Evolutionary conservation across 2,329 filamentous ascomycete species (phyloP).

Genomic region (Ustulina deusta): DNA sequence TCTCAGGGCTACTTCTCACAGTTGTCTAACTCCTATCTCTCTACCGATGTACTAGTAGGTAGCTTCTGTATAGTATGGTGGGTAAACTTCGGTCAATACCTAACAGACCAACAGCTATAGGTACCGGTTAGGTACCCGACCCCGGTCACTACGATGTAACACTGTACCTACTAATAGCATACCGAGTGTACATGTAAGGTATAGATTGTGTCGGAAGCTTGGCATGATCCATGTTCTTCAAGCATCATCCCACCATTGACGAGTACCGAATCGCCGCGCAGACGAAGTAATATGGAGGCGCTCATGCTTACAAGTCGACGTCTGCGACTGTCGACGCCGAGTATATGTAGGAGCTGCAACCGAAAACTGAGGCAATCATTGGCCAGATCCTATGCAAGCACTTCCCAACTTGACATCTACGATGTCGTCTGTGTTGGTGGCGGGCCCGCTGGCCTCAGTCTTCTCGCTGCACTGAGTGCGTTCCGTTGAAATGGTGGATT

Average conservation of each 20-base stretch:
- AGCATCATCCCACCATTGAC: constrained; percentile 23
- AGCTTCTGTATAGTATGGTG: not conserved
- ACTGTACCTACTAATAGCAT: no score
- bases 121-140: not conserved
- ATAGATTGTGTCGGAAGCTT: constrained; percentile 15
- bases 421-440: constrained; percentile 94
- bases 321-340: constrained; percentile 40
- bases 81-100: constrained; percentile 22
- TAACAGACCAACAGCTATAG: not conserved
- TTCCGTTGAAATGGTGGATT: constrained; percentile 8
- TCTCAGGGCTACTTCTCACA: no score
- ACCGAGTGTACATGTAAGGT: not conserved
- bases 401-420: constrained; percentile 76
- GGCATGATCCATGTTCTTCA: constrained; percentile 12
- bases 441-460: constrained; percentile 87
- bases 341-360: constrained; percentile 62
- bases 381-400: constrained; percentile 58
- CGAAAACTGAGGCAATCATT: constrained; percentile 53
- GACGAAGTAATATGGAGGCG: constrained; percentile 44
- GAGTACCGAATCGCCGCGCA: not conserved
- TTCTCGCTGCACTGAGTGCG: constrained; percentile 81
- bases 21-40: no score
- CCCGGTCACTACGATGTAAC: no score
- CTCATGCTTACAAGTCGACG: constrained; percentile 41
- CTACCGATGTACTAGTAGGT: no score